Conservation (phyloP, 345 rosid species). For the Eucalyptus pauciflora region DNA sequence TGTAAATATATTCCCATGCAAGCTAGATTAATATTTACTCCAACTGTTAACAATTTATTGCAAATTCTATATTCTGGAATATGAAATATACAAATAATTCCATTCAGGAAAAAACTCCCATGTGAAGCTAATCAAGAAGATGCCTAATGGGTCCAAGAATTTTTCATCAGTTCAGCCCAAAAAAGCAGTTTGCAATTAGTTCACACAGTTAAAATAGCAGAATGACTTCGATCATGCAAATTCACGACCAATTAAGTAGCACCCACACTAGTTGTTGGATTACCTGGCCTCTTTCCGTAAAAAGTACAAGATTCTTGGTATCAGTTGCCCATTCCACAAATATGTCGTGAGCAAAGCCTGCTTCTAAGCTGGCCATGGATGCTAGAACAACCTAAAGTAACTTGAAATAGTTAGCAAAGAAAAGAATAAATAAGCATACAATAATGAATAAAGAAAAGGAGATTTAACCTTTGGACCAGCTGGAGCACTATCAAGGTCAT, state of each 20-base stretch:
- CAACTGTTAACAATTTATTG: background rate
- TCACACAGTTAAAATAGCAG: background rate
- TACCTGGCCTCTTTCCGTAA: slow-evolving; percentile 99
- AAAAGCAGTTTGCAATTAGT: background rate
- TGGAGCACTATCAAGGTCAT: slow-evolving; percentile 79
- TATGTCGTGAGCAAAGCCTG: slow-evolving; percentile 94
- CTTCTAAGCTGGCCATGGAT: slow-evolving; percentile 97
- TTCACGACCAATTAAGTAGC: background rate
- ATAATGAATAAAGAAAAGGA: background rate
- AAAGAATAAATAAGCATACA: background rate
- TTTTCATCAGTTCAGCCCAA: background rate
- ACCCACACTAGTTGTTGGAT: background rate
- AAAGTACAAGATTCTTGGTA: slow-evolving; percentile 72
- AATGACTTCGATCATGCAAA: background rate
- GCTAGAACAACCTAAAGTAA: slow-evolving; percentile 72
- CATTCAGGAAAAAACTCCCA: background rate
- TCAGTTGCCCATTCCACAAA: slow-evolving; percentile 96
- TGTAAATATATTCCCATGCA: background rate
- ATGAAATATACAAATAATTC: background rate
- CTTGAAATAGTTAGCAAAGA: background rate
- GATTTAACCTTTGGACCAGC: slow-evolving; percentile 80
- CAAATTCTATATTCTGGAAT: background rate
- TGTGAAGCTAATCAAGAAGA: background rate
- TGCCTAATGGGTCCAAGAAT: background rate
- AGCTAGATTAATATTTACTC: background rate